These are phyloP conservation scores for Astrephomene gubernaculifera DNA, from an alignment of 139 green algal species.

Conservation along the genomic window DNA sequence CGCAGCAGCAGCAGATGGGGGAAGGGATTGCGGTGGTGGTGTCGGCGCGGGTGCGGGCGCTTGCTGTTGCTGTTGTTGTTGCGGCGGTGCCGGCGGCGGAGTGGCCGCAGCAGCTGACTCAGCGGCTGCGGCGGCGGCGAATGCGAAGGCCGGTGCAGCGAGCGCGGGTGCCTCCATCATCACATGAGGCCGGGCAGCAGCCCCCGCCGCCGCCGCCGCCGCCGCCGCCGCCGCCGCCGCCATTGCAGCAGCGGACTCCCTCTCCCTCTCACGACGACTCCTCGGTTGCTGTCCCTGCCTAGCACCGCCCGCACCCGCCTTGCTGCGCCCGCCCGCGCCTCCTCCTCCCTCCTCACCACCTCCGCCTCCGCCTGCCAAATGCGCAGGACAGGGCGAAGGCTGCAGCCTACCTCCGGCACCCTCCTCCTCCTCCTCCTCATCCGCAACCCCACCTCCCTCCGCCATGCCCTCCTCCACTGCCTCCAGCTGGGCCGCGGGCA, in stretches of 20 bases:
- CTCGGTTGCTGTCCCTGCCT: neutral
- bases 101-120: neutral
- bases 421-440: too few species aligned
- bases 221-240: neutral
- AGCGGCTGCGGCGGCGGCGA: neutral
- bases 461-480: neutral
- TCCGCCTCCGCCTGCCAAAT: neutral
- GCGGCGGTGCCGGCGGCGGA: neutral
- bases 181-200: neutral
- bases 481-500: neutral
- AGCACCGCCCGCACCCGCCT: neutral
- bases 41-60: neutral
- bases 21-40: too few species aligned
- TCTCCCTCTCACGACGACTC: neutral
- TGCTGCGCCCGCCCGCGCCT: too few species aligned
- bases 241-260: neutral
- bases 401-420: too few species aligned
- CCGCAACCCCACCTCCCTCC: neutral
- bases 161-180: conserved; percentile 18
- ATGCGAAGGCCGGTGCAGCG: conserved; percentile 7
- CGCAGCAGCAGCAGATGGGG: too few species aligned
- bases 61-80: neutral
- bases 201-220: neutral
- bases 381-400: neutral
- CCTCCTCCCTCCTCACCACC: neutral